Conservation (phyloP, 306 rosid species). For the Prunus armeniaca region DNA sequence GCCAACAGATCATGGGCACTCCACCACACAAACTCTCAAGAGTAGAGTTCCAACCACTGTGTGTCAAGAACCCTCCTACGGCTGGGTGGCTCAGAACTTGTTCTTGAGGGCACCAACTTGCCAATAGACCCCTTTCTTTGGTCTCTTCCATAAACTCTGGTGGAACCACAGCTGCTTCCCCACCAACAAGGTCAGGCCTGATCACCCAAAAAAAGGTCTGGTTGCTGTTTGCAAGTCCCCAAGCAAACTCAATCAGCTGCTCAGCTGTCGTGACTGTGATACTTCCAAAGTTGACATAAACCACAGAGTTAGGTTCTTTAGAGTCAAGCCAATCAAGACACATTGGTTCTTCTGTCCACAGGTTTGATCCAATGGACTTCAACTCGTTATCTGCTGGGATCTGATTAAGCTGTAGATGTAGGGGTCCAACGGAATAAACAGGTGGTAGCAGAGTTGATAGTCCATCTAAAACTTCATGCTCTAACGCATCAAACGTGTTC, state of each 20-base stretch:
- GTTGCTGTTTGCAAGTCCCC: constrained; percentile 57
- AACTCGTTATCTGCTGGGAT: constrained; percentile 4
- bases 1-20: constrained; percentile 62
- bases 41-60: constrained; percentile 69
- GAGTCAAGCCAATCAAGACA: constrained; percentile 55
- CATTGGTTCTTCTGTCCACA: constrained; percentile 57
- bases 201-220: constrained; percentile 43
- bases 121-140: background rate
- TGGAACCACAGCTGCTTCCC: constrained; percentile 14
- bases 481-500: constrained; percentile 54
- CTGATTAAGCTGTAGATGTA: constrained; percentile 29
- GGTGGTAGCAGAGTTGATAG: constrained; percentile 44
- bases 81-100: background rate
- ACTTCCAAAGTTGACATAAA: constrained; percentile 24
- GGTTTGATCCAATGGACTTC: constrained; percentile 43
- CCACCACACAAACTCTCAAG: constrained; percentile 52
- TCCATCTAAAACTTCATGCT: constrained; percentile 35
- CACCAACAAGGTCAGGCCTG: constrained; percentile 45
- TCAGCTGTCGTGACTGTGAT: constrained; percentile 33
- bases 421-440: constrained; percentile 55
- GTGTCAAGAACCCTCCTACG: background rate
- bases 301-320: constrained; percentile 23
- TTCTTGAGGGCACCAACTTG: background rate
- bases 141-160: background rate
- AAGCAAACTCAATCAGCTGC: constrained; percentile 56